phyloP scores from a whole-genome alignment of 345 rosid species.

The Arabis hirsuta region DNA sequence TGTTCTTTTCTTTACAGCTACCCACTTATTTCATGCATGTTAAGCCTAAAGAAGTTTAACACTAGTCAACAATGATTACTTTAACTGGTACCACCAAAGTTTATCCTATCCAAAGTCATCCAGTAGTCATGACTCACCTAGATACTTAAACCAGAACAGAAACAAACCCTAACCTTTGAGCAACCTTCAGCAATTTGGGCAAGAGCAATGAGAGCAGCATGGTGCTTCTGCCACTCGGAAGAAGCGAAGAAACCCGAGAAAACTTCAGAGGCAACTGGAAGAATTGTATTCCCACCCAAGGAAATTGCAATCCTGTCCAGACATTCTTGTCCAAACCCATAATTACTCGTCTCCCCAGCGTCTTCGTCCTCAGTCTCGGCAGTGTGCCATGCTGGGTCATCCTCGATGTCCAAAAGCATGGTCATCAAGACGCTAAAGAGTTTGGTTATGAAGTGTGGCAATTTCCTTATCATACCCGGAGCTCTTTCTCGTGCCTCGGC shows the following conservation, averaged over 20 bases:
- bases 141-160: neutral
- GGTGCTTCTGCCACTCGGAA: constrained; percentile 72
- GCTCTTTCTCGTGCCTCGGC: constrained; percentile 80
- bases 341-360: constrained; percentile 70
- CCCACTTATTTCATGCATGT: neutral
- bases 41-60: neutral
- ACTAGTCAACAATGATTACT: neutral
- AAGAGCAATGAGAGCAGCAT: constrained; percentile 69
- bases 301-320: constrained; percentile 67
- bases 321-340: constrained; percentile 73
- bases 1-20: neutral
- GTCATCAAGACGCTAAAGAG: constrained; percentile 61
- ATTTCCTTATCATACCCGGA: constrained; percentile 77
- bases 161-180: constrained; percentile 54
- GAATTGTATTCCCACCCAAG: constrained; percentile 67
- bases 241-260: constrained; percentile 59
- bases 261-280: constrained; percentile 69
- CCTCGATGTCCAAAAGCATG: constrained; percentile 66
- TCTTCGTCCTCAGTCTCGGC: constrained; percentile 68
- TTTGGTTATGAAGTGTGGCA: constrained; percentile 71
- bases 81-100: neutral
- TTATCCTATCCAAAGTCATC: neutral
- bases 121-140: neutral
- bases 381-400: constrained; percentile 67
- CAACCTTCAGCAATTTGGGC: constrained; percentile 84